Evolutionary conservation across 2,329 filamentous ascomycete genomes (phyloP).

Genomic region (Aureobasidium sp.): DNA sequence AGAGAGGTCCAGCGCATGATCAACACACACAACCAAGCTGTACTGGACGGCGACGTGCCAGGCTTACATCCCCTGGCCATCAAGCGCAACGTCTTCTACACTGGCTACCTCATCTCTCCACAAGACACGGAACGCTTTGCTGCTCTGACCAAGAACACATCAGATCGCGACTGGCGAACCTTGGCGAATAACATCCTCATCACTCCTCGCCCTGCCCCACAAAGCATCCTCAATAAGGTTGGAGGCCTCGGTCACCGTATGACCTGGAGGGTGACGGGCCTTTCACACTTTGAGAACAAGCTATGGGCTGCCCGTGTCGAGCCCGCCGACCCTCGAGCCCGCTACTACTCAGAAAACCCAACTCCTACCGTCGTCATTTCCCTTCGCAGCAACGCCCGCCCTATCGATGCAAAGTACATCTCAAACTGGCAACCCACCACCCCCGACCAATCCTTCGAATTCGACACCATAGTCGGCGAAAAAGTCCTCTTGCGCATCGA

Average conservation of each 20-base stretch:
- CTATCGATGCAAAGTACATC: slow-evolving; percentile 74
- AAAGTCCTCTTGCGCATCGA: slow-evolving; percentile 79
- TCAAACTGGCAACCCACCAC: slow-evolving; percentile 65
- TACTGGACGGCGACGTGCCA: slow-evolving; percentile 42
- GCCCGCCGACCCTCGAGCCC: slow-evolving; percentile 60
- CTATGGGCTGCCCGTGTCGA: slow-evolving; percentile 81
- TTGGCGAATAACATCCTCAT: slow-evolving; percentile 91
- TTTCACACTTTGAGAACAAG: slow-evolving; percentile 67
- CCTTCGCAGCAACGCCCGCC: slow-evolving; percentile 65
- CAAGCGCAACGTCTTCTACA: slow-evolving; percentile 70
- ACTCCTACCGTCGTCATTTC: slow-evolving; percentile 77
- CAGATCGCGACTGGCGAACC: slow-evolving; percentile 57
- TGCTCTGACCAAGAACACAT: slow-evolving; percentile 56
- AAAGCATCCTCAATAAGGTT: slow-evolving; percentile 69
- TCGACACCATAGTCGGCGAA: slow-evolving; percentile 80
- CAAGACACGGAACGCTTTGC: slow-evolving; percentile 67
- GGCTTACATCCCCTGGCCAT: slow-evolving; percentile 56
- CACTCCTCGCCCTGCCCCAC: slow-evolving; percentile 66
- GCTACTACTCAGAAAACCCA: slow-evolving; percentile 71
- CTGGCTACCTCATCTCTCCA: slow-evolving; percentile 75
- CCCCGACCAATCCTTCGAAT: slow-evolving; percentile 62
- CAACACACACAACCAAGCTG: slow-evolving; percentile 69
- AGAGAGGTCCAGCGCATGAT: slow-evolving; percentile 84
- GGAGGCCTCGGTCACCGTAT: slow-evolving; percentile 81
- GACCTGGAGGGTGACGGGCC: slow-evolving; percentile 74